A percentile compares a stretch with the other conserved stretches of the same genome.
These are phyloP conservation scores for Debaryomyces udenii DNA, from an alignment of 1,139 yeast species.

Conservation along the genomic window DNA sequence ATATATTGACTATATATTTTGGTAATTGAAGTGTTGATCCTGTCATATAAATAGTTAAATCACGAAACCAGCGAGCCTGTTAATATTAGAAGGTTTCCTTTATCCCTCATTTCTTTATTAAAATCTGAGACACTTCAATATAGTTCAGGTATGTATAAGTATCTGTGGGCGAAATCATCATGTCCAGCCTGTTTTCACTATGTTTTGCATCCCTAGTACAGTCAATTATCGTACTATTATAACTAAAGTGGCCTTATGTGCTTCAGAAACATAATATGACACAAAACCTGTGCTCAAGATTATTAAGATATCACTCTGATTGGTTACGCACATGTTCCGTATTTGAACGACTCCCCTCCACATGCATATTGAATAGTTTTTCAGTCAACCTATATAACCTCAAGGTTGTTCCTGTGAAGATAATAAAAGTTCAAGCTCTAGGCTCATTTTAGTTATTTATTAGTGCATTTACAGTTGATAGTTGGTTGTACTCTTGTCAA, in stretches of 20 bases:
- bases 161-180: neutral
- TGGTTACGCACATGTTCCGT: conserved; percentile 3
- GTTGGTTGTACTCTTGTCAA: neutral
- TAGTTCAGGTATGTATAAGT: conserved; percentile 6
- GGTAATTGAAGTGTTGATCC: conserved; percentile 6
- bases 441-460: too few species aligned
- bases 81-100: neutral
- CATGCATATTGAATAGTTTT: conserved; percentile 1
- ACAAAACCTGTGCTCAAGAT: conserved; percentile 4
- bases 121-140: conserved; percentile 1
- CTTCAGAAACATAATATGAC: neutral
- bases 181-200: too few species aligned
- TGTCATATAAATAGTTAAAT: conserved; percentile 1
- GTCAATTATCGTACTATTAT: neutral
- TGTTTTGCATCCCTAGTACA: neutral
- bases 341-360: conserved; percentile 6
- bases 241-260: too few species aligned
- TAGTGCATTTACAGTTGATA: neutral
- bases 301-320: conserved; percentile 1
- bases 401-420: too few species aligned
- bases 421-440: neutral
- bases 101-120: neutral
- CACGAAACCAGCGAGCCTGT: conserved; percentile 2
- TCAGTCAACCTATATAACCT: neutral
- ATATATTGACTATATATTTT: conserved; percentile 8